Evolutionary conservation across 169 alveolate genomes (phyloP).

Genomic region (Plasmodium knowlesi): DNA sequence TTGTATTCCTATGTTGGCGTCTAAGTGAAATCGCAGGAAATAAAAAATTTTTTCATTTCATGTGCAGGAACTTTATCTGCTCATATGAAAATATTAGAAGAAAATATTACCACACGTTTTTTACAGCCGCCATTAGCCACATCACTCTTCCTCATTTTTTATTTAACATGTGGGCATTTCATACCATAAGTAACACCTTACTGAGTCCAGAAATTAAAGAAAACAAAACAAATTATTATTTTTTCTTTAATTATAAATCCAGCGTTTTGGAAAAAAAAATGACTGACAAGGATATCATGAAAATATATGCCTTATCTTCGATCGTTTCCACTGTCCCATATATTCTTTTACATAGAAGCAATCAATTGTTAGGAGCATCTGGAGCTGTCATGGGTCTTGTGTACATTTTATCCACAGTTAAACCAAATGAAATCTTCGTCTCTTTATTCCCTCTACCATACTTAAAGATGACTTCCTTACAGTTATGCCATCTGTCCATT

Average conservation of each 20-base stretch:
- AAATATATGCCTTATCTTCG: constrained; percentile 51
- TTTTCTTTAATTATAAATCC: constrained; percentile 55
- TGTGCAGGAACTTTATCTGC: constrained; percentile 81
- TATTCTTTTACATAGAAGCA: constrained; percentile 38
- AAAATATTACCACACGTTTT: constrained; percentile 79
- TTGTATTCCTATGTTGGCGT: constrained; percentile 79
- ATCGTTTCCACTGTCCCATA: constrained; percentile 52
- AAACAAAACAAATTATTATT: constrained; percentile 37
- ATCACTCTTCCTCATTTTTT: constrained; percentile 74
- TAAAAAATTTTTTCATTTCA: constrained; percentile 77
- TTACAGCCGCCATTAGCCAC: constrained; percentile 81
- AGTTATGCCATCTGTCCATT: constrained; percentile 82
- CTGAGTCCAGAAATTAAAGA: constrained; percentile 75
- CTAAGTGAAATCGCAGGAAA: constrained; percentile 72
- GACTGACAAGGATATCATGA: constrained; percentile 41
- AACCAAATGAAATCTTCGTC: constrained; percentile 82
- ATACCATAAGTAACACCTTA: constrained; percentile 50
- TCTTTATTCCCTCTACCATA: constrained; percentile 85
- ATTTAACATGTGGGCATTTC: constrained; percentile 74
- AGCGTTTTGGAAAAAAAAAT: constrained; percentile 67
- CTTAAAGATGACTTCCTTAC: constrained; percentile 79
- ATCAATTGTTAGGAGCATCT: constrained; percentile 85
- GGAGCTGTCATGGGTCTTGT: constrained; percentile 86
- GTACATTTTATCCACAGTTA: constrained; percentile 80
- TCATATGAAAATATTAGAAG: constrained; percentile 77